Percentiles rank a stretch among this genome's conserved stretches.
Conservation (phyloP, 495 filamentous ascomycete species). For the Polyplosphaeria fusca region DNA sequence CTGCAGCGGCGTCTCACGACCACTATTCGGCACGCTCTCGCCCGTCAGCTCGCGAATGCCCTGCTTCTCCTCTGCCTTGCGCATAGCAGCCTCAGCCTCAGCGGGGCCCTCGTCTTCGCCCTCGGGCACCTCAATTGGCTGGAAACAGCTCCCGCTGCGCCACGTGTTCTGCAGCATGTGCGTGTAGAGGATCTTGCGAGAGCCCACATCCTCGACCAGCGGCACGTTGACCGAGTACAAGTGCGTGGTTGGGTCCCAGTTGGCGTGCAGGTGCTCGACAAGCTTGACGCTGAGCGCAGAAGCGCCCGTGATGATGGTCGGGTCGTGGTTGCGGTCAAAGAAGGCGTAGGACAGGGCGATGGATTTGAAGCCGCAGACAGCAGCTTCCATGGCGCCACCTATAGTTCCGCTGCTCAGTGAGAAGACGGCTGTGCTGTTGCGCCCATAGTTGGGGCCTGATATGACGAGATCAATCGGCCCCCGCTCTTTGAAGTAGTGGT, state of each 20-base stretch:
- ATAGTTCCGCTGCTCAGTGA: conserved; percentile 85
- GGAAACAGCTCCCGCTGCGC: conserved; percentile 76
- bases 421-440: conserved; percentile 90
- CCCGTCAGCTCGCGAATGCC: conserved; percentile 32
- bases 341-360: conserved; percentile 89
- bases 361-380: conserved; percentile 70
- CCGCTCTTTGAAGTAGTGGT: conserved; percentile 77
- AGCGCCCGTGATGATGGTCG: conserved; percentile 70
- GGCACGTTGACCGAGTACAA: conserved; percentile 88
- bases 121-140: conserved; percentile 58
- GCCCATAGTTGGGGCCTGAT: conserved; percentile 88
- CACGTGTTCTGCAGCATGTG: conserved; percentile 85
- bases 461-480: conserved; percentile 83
- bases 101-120: conserved; percentile 53
- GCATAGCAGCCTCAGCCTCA: conserved; percentile 55
- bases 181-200: conserved; percentile 71
- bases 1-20: conserved; percentile 22
- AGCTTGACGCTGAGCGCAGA: conserved; percentile 65
- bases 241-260: conserved; percentile 75
- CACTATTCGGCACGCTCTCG: conserved; percentile 20
- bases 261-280: conserved; percentile 69
- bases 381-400: conserved; percentile 87
- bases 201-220: conserved; percentile 63
- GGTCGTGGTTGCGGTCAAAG: conserved; percentile 74
- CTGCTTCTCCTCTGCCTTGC: conserved; percentile 54